phyloP scores from a whole-genome alignment of 331 rosid species.

The Spiraea crenata region DNA sequence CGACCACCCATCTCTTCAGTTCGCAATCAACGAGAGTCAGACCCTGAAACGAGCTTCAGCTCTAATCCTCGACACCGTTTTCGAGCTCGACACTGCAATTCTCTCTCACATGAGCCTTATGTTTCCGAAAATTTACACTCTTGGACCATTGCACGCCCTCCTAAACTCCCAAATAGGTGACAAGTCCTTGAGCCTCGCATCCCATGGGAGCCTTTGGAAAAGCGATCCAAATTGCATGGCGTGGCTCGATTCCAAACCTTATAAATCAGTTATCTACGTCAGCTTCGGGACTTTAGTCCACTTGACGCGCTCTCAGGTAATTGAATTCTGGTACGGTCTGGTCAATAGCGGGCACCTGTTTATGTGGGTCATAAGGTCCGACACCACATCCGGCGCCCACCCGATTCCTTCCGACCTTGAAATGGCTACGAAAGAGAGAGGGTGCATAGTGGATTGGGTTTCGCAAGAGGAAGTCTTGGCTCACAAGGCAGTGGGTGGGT shows the following conservation, averaged over 20 bases:
- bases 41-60: constrained; percentile 7
- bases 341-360: constrained; percentile 38
- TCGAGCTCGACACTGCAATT: constrained; percentile 41
- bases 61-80: constrained; percentile 44
- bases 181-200: not conserved
- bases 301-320: not conserved
- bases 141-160: constrained; percentile 48
- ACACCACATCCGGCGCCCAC: not conserved
- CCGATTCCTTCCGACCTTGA: not conserved
- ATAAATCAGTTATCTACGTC: constrained; percentile 35
- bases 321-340: constrained; percentile 51
- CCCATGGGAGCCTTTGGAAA: constrained; percentile 22
- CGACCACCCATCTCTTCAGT: not conserved
- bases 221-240: constrained; percentile 34
- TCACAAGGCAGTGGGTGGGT: constrained; percentile 2
- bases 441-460: constrained; percentile 7
- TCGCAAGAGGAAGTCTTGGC: constrained; percentile 16
- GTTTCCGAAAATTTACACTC: constrained; percentile 32
- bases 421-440: constrained; percentile 3
- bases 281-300: constrained; percentile 38
- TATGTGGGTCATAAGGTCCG: constrained; percentile 39
- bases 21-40: not conserved
- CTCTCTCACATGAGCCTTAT: constrained; percentile 27
- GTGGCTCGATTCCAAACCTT: constrained; percentile 45
- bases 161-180: constrained; percentile 12